These are phyloP conservation scores for Leptographium radiaticola DNA, from an alignment of 2,329 filamentous ascomycete genomes.

Conservation along the genomic window DNA sequence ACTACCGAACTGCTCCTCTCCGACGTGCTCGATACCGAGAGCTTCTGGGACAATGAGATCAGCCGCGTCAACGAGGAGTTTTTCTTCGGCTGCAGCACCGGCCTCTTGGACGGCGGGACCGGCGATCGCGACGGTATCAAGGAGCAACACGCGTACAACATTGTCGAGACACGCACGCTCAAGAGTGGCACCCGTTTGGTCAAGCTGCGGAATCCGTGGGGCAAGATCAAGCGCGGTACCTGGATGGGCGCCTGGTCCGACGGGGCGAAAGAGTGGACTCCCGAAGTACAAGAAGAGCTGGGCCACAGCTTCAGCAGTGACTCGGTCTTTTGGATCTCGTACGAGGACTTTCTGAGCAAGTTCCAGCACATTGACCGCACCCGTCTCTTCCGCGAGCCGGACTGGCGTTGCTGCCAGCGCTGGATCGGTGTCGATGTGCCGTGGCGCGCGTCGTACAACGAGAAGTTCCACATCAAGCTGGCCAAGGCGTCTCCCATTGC, in stretches of 20 bases:
- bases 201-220: constrained; percentile 66
- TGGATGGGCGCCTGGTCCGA: constrained; percentile 74
- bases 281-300: constrained; percentile 62
- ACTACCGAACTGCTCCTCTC: constrained; percentile 52
- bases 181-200: constrained; percentile 52
- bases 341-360: constrained; percentile 44
- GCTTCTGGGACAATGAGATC: constrained; percentile 69
- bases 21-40: constrained; percentile 60
- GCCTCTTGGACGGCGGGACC: constrained; percentile 30
- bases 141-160: constrained; percentile 47
- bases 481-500: constrained; percentile 36
- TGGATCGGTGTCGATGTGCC: constrained; percentile 32
- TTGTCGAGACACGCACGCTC: constrained; percentile 37
- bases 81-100: constrained; percentile 48
- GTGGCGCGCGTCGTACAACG: constrained; percentile 42
- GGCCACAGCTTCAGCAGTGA: constrained; percentile 66
- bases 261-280: constrained; percentile 73
- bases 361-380: constrained; percentile 46
- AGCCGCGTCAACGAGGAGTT: constrained; percentile 69
- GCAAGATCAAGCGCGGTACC: constrained; percentile 59
- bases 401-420: constrained; percentile 37
- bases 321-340: constrained; percentile 50
- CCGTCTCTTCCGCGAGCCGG: constrained; percentile 38
- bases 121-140: constrained; percentile 42
- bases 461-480: constrained; percentile 40